A percentile compares a stretch with the other conserved stretches of the same genome.
phyloP scores from a whole-genome alignment of 805 yeast genomes.

The Isabelozyma rhagii region DNA sequence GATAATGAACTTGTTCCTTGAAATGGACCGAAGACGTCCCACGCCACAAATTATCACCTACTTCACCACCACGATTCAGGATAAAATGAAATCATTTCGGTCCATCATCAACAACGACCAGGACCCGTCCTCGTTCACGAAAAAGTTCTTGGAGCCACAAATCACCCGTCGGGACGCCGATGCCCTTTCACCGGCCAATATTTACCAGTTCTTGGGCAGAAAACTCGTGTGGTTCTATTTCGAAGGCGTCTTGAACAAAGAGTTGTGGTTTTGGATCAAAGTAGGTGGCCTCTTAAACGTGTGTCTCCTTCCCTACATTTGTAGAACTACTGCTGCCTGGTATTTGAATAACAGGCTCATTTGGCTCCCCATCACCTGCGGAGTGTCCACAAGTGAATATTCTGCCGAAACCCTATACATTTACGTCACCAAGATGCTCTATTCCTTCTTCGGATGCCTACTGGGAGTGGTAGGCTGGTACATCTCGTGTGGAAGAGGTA shows the following conservation, averaged over 20 bases:
- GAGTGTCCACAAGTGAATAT: slow-evolving; percentile 24
- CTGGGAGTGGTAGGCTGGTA: slow-evolving; percentile 33
- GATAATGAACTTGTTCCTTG: slow-evolving; percentile 16
- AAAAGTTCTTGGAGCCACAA: slow-evolving; percentile 5
- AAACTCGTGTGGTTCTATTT: slow-evolving; percentile 12
- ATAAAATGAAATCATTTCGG: slow-evolving; percentile 2
- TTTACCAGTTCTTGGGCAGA: slow-evolving; percentile 17
- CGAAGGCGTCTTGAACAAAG: slow-evolving; percentile 12
- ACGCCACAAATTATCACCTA: slow-evolving; percentile 12
- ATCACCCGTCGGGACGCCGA: slow-evolving; percentile 23
- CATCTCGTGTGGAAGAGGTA: slow-evolving; percentile 28
- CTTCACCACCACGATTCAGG: slow-evolving; percentile 6
- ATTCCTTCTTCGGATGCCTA: slow-evolving; percentile 25
- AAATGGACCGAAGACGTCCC: slow-evolving; percentile 19
- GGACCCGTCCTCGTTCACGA: slow-evolving; percentile 5
- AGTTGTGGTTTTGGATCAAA: slow-evolving; percentile 29
- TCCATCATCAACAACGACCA: neutral
- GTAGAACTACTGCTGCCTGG: slow-evolving; percentile 25
- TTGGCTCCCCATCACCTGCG: slow-evolving; percentile 32
- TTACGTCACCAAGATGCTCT: slow-evolving; percentile 18
- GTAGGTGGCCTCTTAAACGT: slow-evolving; percentile 17
- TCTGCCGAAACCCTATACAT: slow-evolving; percentile 28
- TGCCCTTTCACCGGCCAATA: slow-evolving; percentile 19
- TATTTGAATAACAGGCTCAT: slow-evolving; percentile 20
- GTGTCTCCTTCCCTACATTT: slow-evolving; percentile 24